phyloP scores from a whole-genome alignment of 2,329 filamentous ascomycete species.

The Aspergillus sp. region DNA sequence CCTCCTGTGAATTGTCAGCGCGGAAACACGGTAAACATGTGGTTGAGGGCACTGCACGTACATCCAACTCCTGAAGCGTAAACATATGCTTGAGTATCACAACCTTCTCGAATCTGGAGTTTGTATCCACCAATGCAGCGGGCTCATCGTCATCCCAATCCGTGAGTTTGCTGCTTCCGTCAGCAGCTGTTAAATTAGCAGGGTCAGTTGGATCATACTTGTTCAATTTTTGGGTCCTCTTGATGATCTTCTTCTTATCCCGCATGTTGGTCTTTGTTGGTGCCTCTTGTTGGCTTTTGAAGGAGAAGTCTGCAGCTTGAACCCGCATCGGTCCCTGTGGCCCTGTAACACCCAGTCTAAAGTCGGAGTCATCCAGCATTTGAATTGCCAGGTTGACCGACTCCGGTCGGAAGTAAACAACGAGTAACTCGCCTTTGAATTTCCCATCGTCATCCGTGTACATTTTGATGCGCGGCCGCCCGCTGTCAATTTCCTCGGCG shows the following conservation, averaged over 20 bases:
- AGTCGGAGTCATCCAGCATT: slow-evolving; percentile 60
- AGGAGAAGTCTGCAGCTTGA: slow-evolving; percentile 81
- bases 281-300: slow-evolving; percentile 80
- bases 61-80: slow-evolving; percentile 75
- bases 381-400: slow-evolving; percentile 70
- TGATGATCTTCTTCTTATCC: slow-evolving; percentile 87
- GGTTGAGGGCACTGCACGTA: slow-evolving; percentile 19
- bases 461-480: slow-evolving; percentile 85
- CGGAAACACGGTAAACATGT: not conserved
- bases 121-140: slow-evolving; percentile 56
- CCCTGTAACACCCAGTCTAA: slow-evolving; percentile 62
- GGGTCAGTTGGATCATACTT: slow-evolving; percentile 40
- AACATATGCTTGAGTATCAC: slow-evolving; percentile 95
- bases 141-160: slow-evolving; percentile 94
- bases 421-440: slow-evolving; percentile 90
- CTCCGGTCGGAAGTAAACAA: slow-evolving; percentile 93
- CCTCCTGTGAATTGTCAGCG: slow-evolving; percentile 53
- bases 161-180: slow-evolving; percentile 68
- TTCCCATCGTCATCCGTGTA: slow-evolving; percentile 78
- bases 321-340: slow-evolving; percentile 70
- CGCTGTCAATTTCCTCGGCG: slow-evolving; percentile 88
- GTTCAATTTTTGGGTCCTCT: slow-evolving; percentile 85
- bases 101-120: slow-evolving; percentile 68
- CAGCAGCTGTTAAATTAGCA: not conserved
- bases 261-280: slow-evolving; percentile 54